Percentiles rank a stretch among this genome's conserved stretches.
Conservation (phyloP, 768 basidiomycete species). For the Podaxis sp. region DNA sequence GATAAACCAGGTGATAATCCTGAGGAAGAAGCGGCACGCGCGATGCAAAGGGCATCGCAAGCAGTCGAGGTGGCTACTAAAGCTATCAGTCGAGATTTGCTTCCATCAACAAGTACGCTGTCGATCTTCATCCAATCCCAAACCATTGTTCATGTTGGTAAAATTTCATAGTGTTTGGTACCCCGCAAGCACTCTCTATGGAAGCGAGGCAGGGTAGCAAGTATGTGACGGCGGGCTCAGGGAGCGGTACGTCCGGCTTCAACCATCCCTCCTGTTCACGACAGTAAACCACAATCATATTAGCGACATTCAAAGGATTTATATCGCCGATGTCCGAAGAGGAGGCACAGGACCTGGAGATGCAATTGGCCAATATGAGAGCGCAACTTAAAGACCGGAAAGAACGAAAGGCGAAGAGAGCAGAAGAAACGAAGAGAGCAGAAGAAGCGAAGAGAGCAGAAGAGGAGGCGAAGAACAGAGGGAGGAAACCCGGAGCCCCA, state of each 20-base stretch:
- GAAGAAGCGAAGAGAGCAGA: constrained; percentile 1
- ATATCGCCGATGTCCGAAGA: neutral
- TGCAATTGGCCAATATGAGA: neutral
- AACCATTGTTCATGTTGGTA: neutral
- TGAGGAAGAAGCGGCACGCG: neutral
- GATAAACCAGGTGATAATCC: neutral
- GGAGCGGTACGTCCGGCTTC: neutral
- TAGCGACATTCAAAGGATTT: neutral
- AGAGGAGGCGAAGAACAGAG: neutral
- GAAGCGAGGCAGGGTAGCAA: neutral
- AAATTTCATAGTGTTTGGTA: neutral
- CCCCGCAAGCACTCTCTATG: neutral
- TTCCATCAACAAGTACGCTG: neutral
- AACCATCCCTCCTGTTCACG: neutral
- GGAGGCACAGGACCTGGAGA: neutral
- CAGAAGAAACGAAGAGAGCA: constrained; percentile 2
- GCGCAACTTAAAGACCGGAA: neutral
- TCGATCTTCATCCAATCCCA: too few relatives aligned
- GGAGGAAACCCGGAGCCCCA: too few relatives aligned
- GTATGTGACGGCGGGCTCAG: neutral
- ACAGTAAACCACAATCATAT: neutral
- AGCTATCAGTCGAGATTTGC: neutral
- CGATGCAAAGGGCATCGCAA: neutral
- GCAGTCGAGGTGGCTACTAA: neutral
- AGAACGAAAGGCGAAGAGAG: neutral